Conservation (phyloP, 805 yeast genomes). For the Lipomyces yamadae region DNA sequence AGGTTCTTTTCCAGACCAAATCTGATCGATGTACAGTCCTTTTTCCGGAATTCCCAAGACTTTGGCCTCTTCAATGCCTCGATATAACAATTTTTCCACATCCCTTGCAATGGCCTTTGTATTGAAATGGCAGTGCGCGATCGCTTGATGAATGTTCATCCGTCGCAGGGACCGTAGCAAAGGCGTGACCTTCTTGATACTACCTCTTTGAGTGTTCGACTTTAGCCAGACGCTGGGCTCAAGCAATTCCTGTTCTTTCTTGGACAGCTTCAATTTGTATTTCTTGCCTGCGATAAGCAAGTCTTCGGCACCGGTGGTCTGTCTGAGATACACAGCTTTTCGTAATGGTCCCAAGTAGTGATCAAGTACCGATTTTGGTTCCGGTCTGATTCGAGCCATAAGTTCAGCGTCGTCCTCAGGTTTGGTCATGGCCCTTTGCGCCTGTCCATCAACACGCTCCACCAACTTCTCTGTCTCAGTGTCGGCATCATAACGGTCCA, state of each 20-base stretch:
- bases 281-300: slow-evolving; percentile 47
- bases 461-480: neutral
- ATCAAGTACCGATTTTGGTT: slow-evolving; percentile 26
- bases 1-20: slow-evolving; percentile 87
- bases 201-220: slow-evolving; percentile 82
- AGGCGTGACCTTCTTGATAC: slow-evolving; percentile 83
- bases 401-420: slow-evolving; percentile 32
- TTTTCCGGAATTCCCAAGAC: slow-evolving; percentile 62
- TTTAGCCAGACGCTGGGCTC: slow-evolving; percentile 87
- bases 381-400: slow-evolving; percentile 26
- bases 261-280: slow-evolving; percentile 62
- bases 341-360: slow-evolving; percentile 27
- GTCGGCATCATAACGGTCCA: slow-evolving; percentile 15
- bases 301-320: slow-evolving; percentile 27
- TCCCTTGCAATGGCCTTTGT: slow-evolving; percentile 79
- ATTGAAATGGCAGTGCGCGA: slow-evolving; percentile 89
- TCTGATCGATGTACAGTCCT: slow-evolving; percentile 70
- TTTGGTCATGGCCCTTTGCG: neutral
- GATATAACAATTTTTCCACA: slow-evolving; percentile 71
- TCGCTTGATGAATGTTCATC: slow-evolving; percentile 73
- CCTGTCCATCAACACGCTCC: slow-evolving; percentile 9
- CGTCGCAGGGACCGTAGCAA: slow-evolving; percentile 78
- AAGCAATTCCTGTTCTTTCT: slow-evolving; percentile 71
- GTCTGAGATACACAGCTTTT: slow-evolving; percentile 30
- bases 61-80: slow-evolving; percentile 72